Conservation (phyloP, 23 red algal species). For the Chondrus crispus region DNA sequence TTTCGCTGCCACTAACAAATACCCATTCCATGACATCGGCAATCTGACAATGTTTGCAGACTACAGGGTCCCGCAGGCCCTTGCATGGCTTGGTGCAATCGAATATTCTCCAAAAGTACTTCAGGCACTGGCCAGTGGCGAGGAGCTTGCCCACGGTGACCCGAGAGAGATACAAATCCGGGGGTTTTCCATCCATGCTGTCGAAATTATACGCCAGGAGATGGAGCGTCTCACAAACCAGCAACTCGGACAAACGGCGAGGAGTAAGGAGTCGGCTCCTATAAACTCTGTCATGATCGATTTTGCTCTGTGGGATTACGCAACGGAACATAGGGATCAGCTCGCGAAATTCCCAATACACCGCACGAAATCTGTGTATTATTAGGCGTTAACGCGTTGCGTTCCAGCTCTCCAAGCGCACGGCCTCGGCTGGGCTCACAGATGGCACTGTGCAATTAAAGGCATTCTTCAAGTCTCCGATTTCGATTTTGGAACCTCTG, state of each 20-base stretch:
- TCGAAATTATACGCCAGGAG: slow-evolving; percentile 30
- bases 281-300: slow-evolving; percentile 45
- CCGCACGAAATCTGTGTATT: slow-evolving; percentile 24
- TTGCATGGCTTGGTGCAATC: slow-evolving; percentile 24
- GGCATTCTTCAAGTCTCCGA: neutral
- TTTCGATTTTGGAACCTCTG: neutral
- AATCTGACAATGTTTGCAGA: slow-evolving; percentile 41
- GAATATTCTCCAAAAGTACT: neutral
- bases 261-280: neutral
- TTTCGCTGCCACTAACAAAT: neutral
- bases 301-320: slow-evolving; percentile 47
- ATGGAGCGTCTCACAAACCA: neutral
- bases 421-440: neutral
- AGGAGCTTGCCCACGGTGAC: neutral
- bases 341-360: slow-evolving; percentile 23
- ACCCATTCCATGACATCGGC: slow-evolving; percentile 22
- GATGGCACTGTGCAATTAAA: neutral
- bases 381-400: neutral
- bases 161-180: slow-evolving; percentile 20
- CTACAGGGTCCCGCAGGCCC: slow-evolving; percentile 37
- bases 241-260: neutral
- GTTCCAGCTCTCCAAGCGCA: neutral
- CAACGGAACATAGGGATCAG: slow-evolving; percentile 5
- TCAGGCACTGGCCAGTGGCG: neutral
- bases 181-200: slow-evolving; percentile 39